Conservation (phyloP, 176 grass and related monocot species). For the Hordeum vulgare region MorexV3_pseudomolecules_assembly NC_058522.1:551334913-551335412, state of each 20-base stretch:
- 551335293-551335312: background rate
- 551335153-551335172: background rate
- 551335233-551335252: background rate
- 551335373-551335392: background rate
- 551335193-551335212: background rate
- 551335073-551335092: background rate
- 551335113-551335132: background rate
- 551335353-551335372: background rate
- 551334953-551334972: background rate
- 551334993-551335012: background rate
- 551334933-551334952: background rate
- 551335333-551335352: background rate
- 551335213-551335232: background rate
- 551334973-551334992: background rate
- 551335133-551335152: background rate
- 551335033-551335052: background rate
- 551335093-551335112: background rate
- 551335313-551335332: accelerated
- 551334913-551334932: background rate
- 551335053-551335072: background rate
- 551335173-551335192: accelerated
- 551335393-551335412: background rate
- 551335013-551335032: background rate
- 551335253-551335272: background rate
- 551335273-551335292: background rate